These are phyloP conservation scores for Beauveria pseudobassiana DNA, from an alignment of 2,329 filamentous ascomycete species.

Conservation along the genomic window DNA sequence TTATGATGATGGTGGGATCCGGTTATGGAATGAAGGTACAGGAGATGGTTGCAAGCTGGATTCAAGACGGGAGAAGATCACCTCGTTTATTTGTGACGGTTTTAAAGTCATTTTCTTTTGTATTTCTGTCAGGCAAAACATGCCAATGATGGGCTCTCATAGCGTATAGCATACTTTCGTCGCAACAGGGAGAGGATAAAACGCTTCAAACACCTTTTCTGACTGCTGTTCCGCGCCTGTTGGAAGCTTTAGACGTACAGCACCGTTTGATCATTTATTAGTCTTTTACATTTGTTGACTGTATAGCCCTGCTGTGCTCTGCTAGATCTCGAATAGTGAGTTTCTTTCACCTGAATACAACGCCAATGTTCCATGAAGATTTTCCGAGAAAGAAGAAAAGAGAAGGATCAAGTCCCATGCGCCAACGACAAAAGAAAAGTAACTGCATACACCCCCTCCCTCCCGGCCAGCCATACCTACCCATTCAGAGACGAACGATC, in stretches of 20 bases:
- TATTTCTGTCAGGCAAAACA: conserved; percentile 13
- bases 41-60: neutral
- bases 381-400: neutral
- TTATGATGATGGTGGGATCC: neutral
- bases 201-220: conserved; percentile 14
- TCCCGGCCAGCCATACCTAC: neutral
- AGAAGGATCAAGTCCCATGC: neutral
- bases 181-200: conserved; percentile 11
- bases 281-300: neutral
- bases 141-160: conserved; percentile 19
- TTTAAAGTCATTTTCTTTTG: conserved; percentile 19
- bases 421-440: neutral
- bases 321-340: neutral
- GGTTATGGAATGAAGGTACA: neutral
- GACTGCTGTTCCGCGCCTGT: neutral
- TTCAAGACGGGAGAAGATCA: neutral
- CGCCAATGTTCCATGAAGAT: neutral
- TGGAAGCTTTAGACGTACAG: too few species aligned
- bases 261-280: neutral
- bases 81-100: conserved; percentile 15
- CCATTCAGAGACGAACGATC: neutral
- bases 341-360: neutral
- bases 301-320: neutral
- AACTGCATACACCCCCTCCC: neutral
- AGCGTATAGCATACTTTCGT: conserved; percentile 18